Conservation (phyloP, 192 early-diverging fungal species). For the Coemansia guatemalensis region DNA sequence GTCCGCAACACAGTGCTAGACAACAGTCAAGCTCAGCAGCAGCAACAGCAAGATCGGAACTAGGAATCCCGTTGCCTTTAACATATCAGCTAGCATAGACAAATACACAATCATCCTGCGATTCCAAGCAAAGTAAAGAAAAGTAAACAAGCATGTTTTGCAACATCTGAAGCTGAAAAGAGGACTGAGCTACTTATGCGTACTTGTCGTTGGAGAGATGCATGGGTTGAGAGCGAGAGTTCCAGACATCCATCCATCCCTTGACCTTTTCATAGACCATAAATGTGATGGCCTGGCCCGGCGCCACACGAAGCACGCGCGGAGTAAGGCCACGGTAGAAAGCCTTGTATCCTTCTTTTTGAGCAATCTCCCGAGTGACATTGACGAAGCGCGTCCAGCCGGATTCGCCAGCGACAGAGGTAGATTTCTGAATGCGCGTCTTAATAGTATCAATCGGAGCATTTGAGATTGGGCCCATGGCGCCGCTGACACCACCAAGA, state of each 20-base stretch:
- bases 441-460: conserved; percentile 98
- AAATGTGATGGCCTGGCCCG: conserved; percentile 96
- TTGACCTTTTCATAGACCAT: conserved; percentile 92
- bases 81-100: neutral
- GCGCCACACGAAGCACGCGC: conserved; percentile 89
- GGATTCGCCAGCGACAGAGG: conserved; percentile 61
- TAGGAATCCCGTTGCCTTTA: neutral
- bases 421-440: conserved; percentile 93
- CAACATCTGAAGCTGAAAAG: neutral
- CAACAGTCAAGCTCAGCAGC: neutral
- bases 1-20: neutral
- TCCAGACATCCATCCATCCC: conserved; percentile 60
- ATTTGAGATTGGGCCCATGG: conserved; percentile 92
- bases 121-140: neutral
- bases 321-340: conserved; percentile 97
- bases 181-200: conserved; percentile 2
- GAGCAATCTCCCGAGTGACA: conserved; percentile 72
- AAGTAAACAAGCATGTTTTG: neutral
- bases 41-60: neutral
- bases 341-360: conserved; percentile 87
- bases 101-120: neutral
- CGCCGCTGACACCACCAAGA: conserved; percentile 88
- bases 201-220: conserved; percentile 32
- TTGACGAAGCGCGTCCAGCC: conserved; percentile 78
- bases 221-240: conserved; percentile 20